Conservation (phyloP, 305 asterid species). For the Fraxinus angustifolia region DNA sequence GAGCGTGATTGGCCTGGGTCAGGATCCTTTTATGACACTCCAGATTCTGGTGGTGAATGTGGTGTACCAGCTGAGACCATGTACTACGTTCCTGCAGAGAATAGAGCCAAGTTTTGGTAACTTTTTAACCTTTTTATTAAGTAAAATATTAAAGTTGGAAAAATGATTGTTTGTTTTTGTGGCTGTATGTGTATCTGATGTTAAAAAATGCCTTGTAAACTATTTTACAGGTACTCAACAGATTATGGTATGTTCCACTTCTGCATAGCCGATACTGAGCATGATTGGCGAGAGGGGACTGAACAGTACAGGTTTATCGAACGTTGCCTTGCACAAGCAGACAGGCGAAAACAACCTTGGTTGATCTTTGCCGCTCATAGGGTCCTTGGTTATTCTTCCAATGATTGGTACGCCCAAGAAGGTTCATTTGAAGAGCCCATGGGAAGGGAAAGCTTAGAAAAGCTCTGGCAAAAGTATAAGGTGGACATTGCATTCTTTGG, state of each 20-base stretch:
- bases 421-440: constrained; percentile 50
- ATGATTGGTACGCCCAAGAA: constrained; percentile 31
- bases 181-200: not conserved
- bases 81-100: constrained; percentile 33
- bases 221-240: constrained; percentile 34
- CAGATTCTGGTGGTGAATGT: constrained; percentile 40
- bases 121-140: too few species aligned
- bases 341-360: constrained; percentile 48
- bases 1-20: constrained; percentile 35
- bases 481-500: constrained; percentile 58
- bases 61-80: constrained; percentile 41
- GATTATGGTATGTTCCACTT: constrained; percentile 50
- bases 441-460: constrained; percentile 45
- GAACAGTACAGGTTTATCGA: constrained; percentile 46
- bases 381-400: constrained; percentile 44
- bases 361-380: constrained; percentile 44
- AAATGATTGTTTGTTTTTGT: not conserved
- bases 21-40: constrained; percentile 28
- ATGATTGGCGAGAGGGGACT: constrained; percentile 47
- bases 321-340: constrained; percentile 39
- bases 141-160: not conserved
- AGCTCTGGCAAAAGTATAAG: constrained; percentile 46
- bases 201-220: not conserved
- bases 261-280: constrained; percentile 44
- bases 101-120: constrained; percentile 41